These are phyloP conservation scores for Tuctoria greenei DNA, from an alignment of 176 grass and related monocot genomes.

Conservation along the genomic window DNA sequence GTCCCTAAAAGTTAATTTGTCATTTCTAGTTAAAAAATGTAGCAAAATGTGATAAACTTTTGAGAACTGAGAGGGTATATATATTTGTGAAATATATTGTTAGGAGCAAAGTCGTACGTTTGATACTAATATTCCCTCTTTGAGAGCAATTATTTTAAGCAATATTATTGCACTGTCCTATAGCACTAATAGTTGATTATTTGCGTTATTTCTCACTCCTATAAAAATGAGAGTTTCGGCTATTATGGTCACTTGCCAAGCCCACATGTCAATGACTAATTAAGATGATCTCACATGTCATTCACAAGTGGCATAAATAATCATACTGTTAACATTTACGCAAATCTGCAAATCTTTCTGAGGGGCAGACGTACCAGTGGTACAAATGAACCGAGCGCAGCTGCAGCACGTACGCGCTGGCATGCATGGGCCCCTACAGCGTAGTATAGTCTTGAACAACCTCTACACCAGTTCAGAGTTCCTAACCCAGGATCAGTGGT, in stretches of 20 bases:
- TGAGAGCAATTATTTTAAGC: background rate
- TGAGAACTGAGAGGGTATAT: too few relatives aligned
- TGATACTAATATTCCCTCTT: background rate
- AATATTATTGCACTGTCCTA: background rate
- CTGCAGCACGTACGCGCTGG: constrained; percentile 18
- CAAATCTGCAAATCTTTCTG: background rate
- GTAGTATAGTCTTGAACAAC: constrained; percentile 32
- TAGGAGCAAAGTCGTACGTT: background rate
- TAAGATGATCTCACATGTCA: background rate
- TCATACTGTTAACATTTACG: background rate
- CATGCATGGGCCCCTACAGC: constrained; percentile 23
- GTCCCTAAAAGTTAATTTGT: too few relatives aligned
- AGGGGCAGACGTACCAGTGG: background rate
- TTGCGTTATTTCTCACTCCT: background rate
- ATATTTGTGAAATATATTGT: background rate
- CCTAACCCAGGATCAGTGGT: constrained; percentile 46
- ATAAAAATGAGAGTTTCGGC: background rate
- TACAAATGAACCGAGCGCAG: constrained; percentile 20
- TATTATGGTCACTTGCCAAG: background rate
- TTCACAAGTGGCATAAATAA: background rate
- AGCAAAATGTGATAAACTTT: too few relatives aligned
- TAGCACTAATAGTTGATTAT: background rate
- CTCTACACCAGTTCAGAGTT: constrained; percentile 39
- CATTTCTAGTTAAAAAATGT: too few relatives aligned
- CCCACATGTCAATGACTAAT: background rate